Evolutionary conservation across 441 rosid genomes (phyloP), one percentile per base, ranked within the genome.

Genomic region (Eugenia klotzschiana): DNA sequence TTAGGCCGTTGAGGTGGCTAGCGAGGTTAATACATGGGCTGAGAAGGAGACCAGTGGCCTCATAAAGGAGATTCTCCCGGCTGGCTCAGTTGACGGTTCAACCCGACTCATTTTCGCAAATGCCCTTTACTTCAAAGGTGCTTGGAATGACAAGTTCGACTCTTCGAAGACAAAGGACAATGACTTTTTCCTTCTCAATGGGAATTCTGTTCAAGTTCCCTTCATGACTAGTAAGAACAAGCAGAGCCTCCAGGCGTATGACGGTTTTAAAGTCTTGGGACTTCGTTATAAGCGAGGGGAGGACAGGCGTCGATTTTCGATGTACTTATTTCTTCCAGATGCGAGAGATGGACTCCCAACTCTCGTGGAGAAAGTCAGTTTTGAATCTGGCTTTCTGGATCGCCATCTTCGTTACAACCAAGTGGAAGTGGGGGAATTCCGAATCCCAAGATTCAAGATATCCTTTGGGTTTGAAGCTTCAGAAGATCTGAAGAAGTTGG

Each of bases 71-170:
- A 87, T 96, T 87, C 92, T 96, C 60, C 94, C 98, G 25, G 58
- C 90, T 15, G 93, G 92, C 10, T 91, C 97, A 7, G 94, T 91
- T 73, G 91, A 94, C 27, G 52, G 54, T 79, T 83, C 82, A 43
- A 92, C 96, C 22, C 90, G 87, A 85, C 92, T 96, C 79, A 89
- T 96, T 23, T 87, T 94, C 52, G 91, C 94, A 2, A 94, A 94
- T 90, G 99, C 97, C 43, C 88, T 96, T 20, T 94, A 96, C 84
- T 96, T 96, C 87, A 94, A 94, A 82, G 98, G 97, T 23, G 91
- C 94, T 83, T 96, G 99, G 98, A 86, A 56, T 74, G 93, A 94
- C 80, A 91, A 90, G 80, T 94, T 94, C 58, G 93, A 94, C 81
- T 85, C 90, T 3, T 91, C 93, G 2, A 53, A 87, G 79, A 93